Percentiles rank a stretch among this genome's conserved stretches.
phyloP scores from a whole-genome alignment of 768 basidiomycete genomes.

The Ramaria sp. region DNA sequence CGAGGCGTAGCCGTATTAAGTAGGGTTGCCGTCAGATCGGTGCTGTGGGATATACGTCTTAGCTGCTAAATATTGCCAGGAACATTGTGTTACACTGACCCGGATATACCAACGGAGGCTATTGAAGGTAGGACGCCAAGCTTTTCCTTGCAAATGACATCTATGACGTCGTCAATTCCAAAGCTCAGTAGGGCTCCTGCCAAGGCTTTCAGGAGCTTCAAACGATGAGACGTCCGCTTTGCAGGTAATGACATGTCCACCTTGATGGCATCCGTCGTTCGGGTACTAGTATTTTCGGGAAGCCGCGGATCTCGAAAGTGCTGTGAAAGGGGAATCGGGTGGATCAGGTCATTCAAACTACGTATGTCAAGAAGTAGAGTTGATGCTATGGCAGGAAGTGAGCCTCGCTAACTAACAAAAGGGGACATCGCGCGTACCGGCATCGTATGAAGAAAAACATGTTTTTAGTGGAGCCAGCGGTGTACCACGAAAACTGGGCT shows the following conservation, averaged over 20 bases:
- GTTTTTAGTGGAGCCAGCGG: constrained; percentile 5
- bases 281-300: not conserved
- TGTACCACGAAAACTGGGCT: not conserved
- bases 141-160: constrained; percentile 50
- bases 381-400: constrained; percentile 14
- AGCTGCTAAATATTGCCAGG: not conserved
- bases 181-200: constrained; percentile 59
- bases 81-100: constrained; percentile 24
- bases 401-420: not conserved
- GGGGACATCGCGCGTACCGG: not conserved
- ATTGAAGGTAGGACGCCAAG: constrained; percentile 36
- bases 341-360: not conserved
- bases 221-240: constrained; percentile 11
- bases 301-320: constrained; percentile 10
- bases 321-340: constrained; percentile 6
- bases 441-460: not conserved
- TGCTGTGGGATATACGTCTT: not conserved
- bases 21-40: constrained; percentile 18
- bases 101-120: constrained; percentile 35
- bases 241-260: constrained; percentile 1
- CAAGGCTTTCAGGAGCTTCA: constrained; percentile 19
- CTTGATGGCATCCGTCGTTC: not conserved
- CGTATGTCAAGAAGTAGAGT: constrained; percentile 20
- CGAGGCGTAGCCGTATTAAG: constrained; percentile 22
- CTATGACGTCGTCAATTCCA: constrained; percentile 60